A percentile compares a stretch with the other conserved stretches of the same genome.
phyloP scores from a whole-genome alignment of 2,329 filamentous ascomycete species.

The Exutisphaerella laricina region DNA sequence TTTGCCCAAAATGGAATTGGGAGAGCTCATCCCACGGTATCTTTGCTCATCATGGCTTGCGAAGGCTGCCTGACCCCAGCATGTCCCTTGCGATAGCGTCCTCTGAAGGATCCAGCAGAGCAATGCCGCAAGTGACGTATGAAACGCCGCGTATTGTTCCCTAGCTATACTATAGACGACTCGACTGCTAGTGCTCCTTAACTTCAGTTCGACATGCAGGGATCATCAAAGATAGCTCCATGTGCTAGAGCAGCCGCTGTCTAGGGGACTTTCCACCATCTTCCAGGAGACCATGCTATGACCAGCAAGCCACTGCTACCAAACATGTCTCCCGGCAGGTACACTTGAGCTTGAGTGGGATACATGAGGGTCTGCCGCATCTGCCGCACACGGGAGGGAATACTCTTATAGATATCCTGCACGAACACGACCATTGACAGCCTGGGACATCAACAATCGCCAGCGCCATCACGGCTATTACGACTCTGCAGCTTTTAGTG shows the following conservation, averaged over 20 bases:
- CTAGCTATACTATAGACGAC: conserved; percentile 1
- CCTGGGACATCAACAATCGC: background rate
- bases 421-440: background rate
- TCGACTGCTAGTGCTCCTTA: background rate
- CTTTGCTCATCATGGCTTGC: conserved; percentile 14
- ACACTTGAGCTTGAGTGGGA: background rate
- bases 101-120: conserved; percentile 5
- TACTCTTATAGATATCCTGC: conserved; percentile 2
- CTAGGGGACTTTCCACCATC: background rate
- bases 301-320: conserved; percentile 1
- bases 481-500: too few species aligned
- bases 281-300: background rate
- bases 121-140: conserved; percentile 13
- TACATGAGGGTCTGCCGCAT: background rate
- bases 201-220: conserved; percentile 4
- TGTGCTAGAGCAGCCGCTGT: conserved; percentile 2
- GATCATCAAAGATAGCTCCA: conserved; percentile 2
- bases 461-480: background rate
- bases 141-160: conserved; percentile 5
- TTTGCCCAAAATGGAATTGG: conserved; percentile 3
- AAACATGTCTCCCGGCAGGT: conserved; percentile 1
- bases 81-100: background rate
- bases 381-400: background rate
- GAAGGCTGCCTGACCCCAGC: conserved; percentile 15
- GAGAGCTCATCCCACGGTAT: background rate